These are phyloP conservation scores for Diaporthe sp. DNA, from an alignment of 2,329 filamentous ascomycete genomes.

Conservation along the genomic window DNA sequence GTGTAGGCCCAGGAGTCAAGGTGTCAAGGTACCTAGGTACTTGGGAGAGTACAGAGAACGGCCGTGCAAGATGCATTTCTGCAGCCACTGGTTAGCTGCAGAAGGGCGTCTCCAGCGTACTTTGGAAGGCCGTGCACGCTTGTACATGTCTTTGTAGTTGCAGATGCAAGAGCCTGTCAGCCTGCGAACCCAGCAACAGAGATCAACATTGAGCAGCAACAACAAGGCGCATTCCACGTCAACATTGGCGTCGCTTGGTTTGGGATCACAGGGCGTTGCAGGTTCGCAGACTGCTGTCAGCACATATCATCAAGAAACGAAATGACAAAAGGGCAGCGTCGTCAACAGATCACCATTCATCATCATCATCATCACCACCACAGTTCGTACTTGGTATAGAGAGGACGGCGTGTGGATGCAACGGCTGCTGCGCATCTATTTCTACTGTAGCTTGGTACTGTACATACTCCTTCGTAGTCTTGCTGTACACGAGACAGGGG, in stretches of 20 bases:
- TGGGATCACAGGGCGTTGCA: no score
- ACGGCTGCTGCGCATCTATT: constrained; percentile 4
- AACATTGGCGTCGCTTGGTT: not conserved
- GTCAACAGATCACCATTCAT: not conserved
- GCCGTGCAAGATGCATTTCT: not conserved
- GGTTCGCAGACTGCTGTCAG: not conserved
- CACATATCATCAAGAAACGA: not conserved
- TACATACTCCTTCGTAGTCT: not conserved
- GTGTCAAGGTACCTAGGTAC: not conserved
- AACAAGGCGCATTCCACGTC: not conserved
- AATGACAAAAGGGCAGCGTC: not conserved
- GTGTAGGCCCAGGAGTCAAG: not conserved
- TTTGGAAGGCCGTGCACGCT: not conserved
- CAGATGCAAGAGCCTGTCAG: constrained; percentile 10
- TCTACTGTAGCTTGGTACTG: not conserved
- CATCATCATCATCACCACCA: not conserved
- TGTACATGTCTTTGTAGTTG: not conserved
- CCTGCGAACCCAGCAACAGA: not conserved
- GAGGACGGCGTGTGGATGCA: not conserved
- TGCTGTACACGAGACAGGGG: constrained; percentile 30
- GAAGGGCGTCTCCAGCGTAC: constrained; percentile 1
- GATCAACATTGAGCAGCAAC: constrained; percentile 11
- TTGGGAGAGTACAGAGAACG: not conserved
- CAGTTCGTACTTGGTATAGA: not conserved
- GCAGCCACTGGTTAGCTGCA: constrained; percentile 35